Percentiles rank a stretch among this genome's conserved stretches.
Evolutionary conservation across 73 alveolate species (phyloP).

Genomic region (Durusdinium trenchii): DNA sequence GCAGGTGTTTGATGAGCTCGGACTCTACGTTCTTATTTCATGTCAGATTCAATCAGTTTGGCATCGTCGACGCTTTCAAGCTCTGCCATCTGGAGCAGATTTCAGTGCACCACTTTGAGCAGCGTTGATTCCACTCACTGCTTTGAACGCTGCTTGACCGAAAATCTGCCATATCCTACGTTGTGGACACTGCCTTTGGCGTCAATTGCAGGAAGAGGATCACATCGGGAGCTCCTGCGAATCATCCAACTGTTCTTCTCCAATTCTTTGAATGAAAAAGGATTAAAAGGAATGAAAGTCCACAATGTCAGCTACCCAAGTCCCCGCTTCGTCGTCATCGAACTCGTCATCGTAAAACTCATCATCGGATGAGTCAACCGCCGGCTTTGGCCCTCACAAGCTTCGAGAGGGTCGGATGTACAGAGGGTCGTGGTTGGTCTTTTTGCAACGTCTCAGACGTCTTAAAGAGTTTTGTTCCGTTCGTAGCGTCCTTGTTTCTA

Average conservation of each 20-base stretch:
- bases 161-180: neutral
- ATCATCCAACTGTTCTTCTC: neutral
- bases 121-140: constrained; percentile 61
- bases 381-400: neutral
- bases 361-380: neutral
- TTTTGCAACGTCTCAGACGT: no score
- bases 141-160: constrained; percentile 39
- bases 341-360: constrained; percentile 8
- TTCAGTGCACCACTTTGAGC: constrained; percentile 1
- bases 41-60: no score
- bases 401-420: neutral
- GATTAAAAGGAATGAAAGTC: neutral
- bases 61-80: no score
- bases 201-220: neutral
- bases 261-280: no score
- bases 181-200: neutral
- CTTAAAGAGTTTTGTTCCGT: no score
- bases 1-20: no score
- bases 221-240: constrained; percentile 10
- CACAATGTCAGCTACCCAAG: neutral
- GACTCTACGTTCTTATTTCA: no score
- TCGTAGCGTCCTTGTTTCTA: no score
- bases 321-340: neutral
- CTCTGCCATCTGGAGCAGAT: no score
- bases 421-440: neutral